These are phyloP conservation scores for Sphaerulina vaccinii DNA, from an alignment of 2,329 filamentous ascomycete species.

Conservation along the genomic window DNA sequence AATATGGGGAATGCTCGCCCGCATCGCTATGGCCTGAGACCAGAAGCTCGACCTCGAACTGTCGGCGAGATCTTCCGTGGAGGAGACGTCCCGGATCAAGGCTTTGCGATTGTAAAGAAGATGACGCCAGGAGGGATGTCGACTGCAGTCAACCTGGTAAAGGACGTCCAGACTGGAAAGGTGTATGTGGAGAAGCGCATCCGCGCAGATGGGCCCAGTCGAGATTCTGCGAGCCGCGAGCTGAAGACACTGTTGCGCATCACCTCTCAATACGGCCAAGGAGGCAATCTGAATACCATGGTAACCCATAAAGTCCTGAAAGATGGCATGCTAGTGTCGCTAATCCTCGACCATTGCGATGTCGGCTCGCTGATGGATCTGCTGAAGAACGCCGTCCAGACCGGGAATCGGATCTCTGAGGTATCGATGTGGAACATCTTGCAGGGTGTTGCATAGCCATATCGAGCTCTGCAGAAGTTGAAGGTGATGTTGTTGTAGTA, in stretches of 20 bases:
- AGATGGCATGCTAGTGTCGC: constrained; percentile 5
- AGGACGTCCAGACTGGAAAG: constrained; percentile 9
- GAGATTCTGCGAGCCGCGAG: constrained; percentile 6
- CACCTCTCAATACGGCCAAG: background rate
- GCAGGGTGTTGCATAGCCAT: constrained; percentile 15
- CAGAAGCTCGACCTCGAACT: background rate
- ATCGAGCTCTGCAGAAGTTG: no score
- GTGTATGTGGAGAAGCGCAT: constrained; percentile 20
- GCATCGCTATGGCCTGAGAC: background rate
- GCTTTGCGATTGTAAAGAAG: background rate
- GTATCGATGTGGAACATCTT: constrained; percentile 13
- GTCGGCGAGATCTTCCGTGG: background rate
- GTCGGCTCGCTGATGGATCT: constrained; percentile 7
- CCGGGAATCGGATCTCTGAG: background rate
- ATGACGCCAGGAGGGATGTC: constrained; percentile 16
- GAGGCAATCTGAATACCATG: constrained; percentile 9
- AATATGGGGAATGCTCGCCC: background rate
- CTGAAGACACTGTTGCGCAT: constrained; percentile 8
- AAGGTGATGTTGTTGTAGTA: no score
- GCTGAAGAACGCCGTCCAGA: background rate
- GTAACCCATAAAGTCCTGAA: constrained; percentile 7
- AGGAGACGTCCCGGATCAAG: background rate
- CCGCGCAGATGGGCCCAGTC: background rate
- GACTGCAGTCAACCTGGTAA: constrained; percentile 10
- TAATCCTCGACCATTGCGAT: constrained; percentile 18